A percentile compares a stretch with the other conserved stretches of the same genome.
These are phyloP conservation scores for Heterobasidion irregulare DNA, from an alignment of 1,284 basidiomycete species.

Conservation along the genomic window DNA sequence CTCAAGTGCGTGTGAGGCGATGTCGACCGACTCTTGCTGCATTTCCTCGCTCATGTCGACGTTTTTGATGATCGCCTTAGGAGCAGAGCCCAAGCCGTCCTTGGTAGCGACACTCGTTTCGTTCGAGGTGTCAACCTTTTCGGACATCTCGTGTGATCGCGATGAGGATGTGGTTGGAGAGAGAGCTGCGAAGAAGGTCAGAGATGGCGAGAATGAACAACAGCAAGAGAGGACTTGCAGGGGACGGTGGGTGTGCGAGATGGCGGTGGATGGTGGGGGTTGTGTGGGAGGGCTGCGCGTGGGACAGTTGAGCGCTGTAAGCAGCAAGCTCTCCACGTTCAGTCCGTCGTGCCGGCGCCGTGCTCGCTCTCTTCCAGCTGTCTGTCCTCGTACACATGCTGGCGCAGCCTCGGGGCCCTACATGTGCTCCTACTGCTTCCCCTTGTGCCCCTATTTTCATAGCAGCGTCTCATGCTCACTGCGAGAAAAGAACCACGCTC, in stretches of 20 bases:
- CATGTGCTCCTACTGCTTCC: not conserved
- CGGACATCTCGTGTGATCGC: constrained; percentile 39
- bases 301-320: not conserved
- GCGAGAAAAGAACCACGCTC: too few relatives aligned
- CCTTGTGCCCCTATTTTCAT: not conserved
- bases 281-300: not conserved
- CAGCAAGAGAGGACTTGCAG: not conserved
- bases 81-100: constrained; percentile 25
- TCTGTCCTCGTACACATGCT: not conserved
- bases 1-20: constrained; percentile 78
- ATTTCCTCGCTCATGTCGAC: constrained; percentile 97
- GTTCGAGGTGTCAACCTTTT: constrained; percentile 51
- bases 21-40: constrained; percentile 89
- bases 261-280: not conserved
- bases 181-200: not conserved
- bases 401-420: not conserved
- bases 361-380: not conserved
- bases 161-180: not conserved
- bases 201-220: not conserved
- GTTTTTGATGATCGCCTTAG: constrained; percentile 91
- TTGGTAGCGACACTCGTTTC: constrained; percentile 41
- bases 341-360: not conserved
- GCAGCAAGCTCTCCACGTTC: too few relatives aligned
- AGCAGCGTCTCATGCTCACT: too few relatives aligned
- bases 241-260: not conserved